A percentile compares a stretch with the other conserved stretches of the same genome.
Evolutionary conservation across 163 green algal species (phyloP).

Genomic region (Chlorella variabilis): DNA sequence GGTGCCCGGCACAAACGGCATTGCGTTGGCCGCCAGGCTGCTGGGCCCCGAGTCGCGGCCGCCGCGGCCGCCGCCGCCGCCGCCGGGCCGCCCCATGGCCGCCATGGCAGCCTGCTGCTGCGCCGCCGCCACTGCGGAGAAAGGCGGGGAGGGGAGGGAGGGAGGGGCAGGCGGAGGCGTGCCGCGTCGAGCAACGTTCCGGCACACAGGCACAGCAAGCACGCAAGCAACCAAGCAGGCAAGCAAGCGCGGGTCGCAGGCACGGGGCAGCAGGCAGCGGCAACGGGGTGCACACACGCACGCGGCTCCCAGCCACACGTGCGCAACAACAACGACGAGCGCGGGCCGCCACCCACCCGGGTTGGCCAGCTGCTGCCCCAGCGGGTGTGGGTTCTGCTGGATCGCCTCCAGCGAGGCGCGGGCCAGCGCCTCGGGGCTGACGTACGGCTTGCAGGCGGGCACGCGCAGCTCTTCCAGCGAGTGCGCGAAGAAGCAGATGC

Average conservation of each 20-base stretch:
- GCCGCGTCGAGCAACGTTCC: not conserved
- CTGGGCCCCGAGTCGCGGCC: not conserved
- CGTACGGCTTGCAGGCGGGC: slow-evolving; percentile 58
- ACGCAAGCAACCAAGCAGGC: no score
- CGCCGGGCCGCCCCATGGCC: not conserved
- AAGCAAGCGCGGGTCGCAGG: no score
- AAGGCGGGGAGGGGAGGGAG: not conserved
- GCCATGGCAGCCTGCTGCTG: slow-evolving; percentile 40
- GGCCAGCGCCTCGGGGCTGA: slow-evolving; percentile 50
- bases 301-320: not conserved
- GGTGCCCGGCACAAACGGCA: slow-evolving; percentile 3
- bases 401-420: slow-evolving; percentile 42
- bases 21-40: not conserved
- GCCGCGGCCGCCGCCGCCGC: not conserved
- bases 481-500: slow-evolving; percentile 90
- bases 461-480: slow-evolving; percentile 64
- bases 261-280: no score
- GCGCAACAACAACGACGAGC: no score
- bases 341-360: slow-evolving; percentile 7
- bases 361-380: slow-evolving; percentile 34
- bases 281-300: no score
- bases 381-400: slow-evolving; percentile 43
- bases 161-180: not conserved
- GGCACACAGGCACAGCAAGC: no score
- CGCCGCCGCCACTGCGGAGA: slow-evolving; percentile 5